Conservation (phyloP, 2,329 filamentous ascomycete species). For the Botrytis hyacinthi region DNA sequence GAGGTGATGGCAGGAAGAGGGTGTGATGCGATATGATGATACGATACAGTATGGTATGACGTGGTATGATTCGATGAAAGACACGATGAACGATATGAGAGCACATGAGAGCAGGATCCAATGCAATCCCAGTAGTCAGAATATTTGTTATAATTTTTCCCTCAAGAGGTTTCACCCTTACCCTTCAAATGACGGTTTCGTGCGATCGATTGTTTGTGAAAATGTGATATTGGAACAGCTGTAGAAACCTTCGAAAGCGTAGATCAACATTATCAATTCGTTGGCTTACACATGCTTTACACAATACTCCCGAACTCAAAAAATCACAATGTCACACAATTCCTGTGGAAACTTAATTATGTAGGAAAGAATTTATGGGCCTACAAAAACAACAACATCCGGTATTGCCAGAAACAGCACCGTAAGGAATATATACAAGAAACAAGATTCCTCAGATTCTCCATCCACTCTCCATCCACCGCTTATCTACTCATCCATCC, state of each 20-base stretch:
- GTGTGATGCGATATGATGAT: not conserved
- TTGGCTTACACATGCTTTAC: not conserved
- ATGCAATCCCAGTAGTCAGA: not conserved
- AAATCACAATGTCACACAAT: not conserved
- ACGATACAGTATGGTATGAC: not conserved
- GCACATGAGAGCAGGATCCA: not conserved
- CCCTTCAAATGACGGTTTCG: not conserved
- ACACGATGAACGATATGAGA: not conserved
- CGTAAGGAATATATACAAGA: not conserved
- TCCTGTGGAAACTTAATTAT: not conserved
- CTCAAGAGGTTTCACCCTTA: not conserved
- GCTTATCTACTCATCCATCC: not conserved
- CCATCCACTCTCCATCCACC: not conserved
- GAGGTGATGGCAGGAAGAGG: not conserved
- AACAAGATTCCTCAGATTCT: not conserved
- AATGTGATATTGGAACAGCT: not conserved
- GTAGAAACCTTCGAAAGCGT: not conserved
- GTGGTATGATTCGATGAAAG: too few relatives aligned
- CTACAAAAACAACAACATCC: not conserved
- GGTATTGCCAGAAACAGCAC: not conserved
- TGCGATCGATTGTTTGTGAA: not conserved
- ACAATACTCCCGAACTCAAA: not conserved
- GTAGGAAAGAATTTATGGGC: not conserved
- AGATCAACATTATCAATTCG: fast-evolving
- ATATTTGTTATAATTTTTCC: not conserved